Evolutionary conservation across 163 green algal genomes (phyloP).

Genomic region (Scenedesmus sp.): DNA sequence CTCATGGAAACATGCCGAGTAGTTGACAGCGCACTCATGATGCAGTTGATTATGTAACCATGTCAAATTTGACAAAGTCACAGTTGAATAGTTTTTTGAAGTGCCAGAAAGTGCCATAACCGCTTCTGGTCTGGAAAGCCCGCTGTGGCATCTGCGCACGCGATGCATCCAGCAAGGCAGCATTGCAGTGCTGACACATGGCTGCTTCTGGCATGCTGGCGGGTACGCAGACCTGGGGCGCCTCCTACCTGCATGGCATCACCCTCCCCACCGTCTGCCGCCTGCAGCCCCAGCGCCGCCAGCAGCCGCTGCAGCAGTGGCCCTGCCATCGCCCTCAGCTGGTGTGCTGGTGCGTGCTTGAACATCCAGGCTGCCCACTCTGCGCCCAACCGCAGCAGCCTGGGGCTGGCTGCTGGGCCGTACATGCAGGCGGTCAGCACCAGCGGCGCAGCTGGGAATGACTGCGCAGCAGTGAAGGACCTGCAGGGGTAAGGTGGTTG

Average conservation of each 20-base stretch:
- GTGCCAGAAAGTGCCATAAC: no score
- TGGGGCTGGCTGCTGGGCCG: conserved; percentile 30
- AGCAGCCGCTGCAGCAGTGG: conserved; percentile 66
- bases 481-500: background rate
- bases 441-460: conserved; percentile 48
- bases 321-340: conserved; percentile 76
- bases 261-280: background rate
- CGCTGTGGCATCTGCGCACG: no score
- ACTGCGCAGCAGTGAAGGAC: conserved; percentile 8
- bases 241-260: conserved; percentile 24
- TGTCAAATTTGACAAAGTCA: no score
- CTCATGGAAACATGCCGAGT: no score
- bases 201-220: no score
- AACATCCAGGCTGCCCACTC: conserved; percentile 93
- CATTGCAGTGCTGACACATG: no score
- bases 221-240: background rate
- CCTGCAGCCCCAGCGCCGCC: conserved; percentile 26
- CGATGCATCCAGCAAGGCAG: no score
- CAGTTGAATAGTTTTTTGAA: no score
- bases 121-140: no score
- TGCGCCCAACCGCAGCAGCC: conserved; percentile 76
- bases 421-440: conserved; percentile 78
- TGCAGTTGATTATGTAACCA: no score
- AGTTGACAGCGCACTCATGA: no score
- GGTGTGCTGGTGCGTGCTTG: conserved; percentile 77